These are phyloP conservation scores for Mitragyna speciosa DNA, from an alignment of 257 asterid genomes.

Conservation along the genomic window DNA sequence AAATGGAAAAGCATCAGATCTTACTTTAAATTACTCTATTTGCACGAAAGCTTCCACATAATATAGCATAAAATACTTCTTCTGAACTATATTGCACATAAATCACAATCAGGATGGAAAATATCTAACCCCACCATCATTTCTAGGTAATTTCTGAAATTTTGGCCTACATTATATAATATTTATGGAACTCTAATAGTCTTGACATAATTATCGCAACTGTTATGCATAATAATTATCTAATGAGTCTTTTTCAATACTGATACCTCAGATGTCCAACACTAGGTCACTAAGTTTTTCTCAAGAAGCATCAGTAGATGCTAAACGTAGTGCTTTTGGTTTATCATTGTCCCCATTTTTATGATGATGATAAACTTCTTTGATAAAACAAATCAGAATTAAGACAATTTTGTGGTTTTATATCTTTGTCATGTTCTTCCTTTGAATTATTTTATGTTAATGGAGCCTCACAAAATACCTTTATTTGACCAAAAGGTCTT, in stretches of 20 bases:
- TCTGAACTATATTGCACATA: neutral
- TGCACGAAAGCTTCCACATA: neutral
- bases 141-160: neutral
- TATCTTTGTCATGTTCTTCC: neutral
- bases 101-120: neutral
- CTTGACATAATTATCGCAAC: neutral
- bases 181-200: neutral
- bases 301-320: no score
- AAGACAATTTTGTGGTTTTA: neutral
- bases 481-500: neutral
- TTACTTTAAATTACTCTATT: neutral
- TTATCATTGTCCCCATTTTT: neutral
- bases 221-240: neutral
- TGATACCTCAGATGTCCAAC: neutral
- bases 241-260: neutral
- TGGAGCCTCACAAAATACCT: neutral
- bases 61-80: neutral
- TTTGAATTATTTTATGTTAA: no score
- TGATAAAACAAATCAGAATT: neutral
- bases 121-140: neutral
- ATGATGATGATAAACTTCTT: neutral
- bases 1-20: neutral
- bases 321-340: neutral
- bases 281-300: neutral
- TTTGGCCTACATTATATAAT: neutral